These are phyloP conservation scores for Acacia confusa DNA, from an alignment of 306 rosid species.

Conservation along the genomic window DNA sequence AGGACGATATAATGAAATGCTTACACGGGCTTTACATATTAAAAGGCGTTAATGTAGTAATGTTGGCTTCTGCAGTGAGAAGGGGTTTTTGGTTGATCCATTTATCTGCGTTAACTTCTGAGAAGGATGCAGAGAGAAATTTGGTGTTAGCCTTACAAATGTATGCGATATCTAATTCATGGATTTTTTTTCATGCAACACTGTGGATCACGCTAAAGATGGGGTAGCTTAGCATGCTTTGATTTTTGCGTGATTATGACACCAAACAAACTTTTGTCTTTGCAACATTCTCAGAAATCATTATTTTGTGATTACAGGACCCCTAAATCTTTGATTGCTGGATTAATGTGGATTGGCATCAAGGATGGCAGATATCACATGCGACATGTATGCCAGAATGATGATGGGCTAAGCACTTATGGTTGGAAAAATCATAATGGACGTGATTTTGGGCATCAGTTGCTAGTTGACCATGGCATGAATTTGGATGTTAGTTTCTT, in stretches of 20 bases:
- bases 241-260: constrained; percentile 16
- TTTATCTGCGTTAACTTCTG: constrained; percentile 20
- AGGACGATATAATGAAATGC: background rate
- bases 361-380: constrained; percentile 61
- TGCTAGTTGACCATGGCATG: constrained; percentile 71
- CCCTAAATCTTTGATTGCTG: constrained; percentile 84
- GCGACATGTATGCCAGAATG: constrained; percentile 68
- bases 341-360: constrained; percentile 93
- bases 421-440: constrained; percentile 92
- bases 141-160: constrained; percentile 20
- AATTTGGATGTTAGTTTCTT: constrained; percentile 72
- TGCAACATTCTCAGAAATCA: constrained; percentile 18
- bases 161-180: constrained; percentile 7
- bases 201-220: background rate
- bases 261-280: background rate
- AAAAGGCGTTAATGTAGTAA: background rate
- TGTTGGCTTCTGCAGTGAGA: background rate
- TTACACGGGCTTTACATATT: background rate
- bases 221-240: constrained; percentile 4
- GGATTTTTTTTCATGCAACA: background rate
- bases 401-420: constrained; percentile 75
- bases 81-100: background rate
- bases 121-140: constrained; percentile 15
- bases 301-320: constrained; percentile 55
- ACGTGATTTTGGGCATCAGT: constrained; percentile 82